phyloP scores from a whole-genome alignment of 495 filamentous ascomycete species.

The Sphaerosporella brunnea region DNA sequence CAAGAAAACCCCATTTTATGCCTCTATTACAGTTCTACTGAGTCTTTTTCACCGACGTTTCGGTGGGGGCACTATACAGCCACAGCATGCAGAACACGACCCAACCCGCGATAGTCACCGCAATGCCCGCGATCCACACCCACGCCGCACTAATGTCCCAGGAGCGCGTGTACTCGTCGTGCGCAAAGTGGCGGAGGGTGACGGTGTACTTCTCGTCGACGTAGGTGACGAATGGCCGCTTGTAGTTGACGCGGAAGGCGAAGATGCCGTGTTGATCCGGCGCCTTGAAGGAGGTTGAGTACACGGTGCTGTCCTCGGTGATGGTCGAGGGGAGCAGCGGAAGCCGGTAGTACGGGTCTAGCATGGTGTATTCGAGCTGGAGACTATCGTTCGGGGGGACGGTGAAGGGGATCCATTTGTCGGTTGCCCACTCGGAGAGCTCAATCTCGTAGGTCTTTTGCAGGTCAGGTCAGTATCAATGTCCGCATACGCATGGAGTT shows the following conservation, averaged over 20 bases:
- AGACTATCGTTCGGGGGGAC: slow-evolving; percentile 50
- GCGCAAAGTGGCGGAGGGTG: slow-evolving; percentile 85
- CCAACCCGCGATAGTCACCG: slow-evolving; percentile 66
- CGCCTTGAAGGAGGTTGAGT: slow-evolving; percentile 54
- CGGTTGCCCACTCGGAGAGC: slow-evolving; percentile 61
- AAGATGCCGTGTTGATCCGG: slow-evolving; percentile 98
- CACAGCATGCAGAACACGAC: slow-evolving; percentile 69
- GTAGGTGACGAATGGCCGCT: slow-evolving; percentile 74
- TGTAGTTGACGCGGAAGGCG: slow-evolving; percentile 90
- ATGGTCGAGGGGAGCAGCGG: slow-evolving; percentile 39
- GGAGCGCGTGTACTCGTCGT: slow-evolving; percentile 87
- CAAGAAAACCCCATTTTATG: not conserved
- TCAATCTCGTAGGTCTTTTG: slow-evolving; percentile 69
- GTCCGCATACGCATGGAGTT: no score
- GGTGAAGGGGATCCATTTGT: slow-evolving; percentile 54
- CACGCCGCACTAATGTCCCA: slow-evolving; percentile 79
- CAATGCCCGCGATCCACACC: slow-evolving; percentile 89
- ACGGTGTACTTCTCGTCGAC: slow-evolving; percentile 91
- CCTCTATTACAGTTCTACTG: slow-evolving; percentile 34
- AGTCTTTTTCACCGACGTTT: slow-evolving; percentile 44
- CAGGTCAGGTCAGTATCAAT: slow-evolving; percentile 1
- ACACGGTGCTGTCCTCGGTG: slow-evolving; percentile 53
- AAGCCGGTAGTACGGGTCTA: slow-evolving; percentile 94
- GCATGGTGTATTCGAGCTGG: slow-evolving; percentile 96
- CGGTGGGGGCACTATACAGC: slow-evolving; percentile 65